A percentile compares a stretch with the other conserved stretches of the same genome.
Conservation (phyloP, 495 filamentous ascomycete species). For the Podospora comata region DNA sequence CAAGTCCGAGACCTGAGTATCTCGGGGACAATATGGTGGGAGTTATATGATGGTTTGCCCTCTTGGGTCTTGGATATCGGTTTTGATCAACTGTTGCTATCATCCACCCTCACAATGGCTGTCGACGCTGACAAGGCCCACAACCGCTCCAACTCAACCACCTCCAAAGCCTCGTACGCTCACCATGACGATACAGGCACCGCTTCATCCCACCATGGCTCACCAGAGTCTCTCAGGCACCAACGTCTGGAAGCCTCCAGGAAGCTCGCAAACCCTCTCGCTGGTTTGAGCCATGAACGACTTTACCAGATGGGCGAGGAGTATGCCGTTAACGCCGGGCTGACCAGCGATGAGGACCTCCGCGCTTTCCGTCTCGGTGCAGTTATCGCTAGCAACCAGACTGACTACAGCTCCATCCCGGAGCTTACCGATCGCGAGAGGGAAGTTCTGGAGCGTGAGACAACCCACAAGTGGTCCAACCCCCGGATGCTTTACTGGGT, state of each 20-base stretch:
- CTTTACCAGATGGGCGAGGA: conserved; percentile 60
- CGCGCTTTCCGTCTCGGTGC: conserved; percentile 71
- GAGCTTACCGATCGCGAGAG: conserved; percentile 57
- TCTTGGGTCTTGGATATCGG: not conserved
- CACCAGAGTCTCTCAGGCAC: conserved; percentile 3
- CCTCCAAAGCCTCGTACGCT: conserved; percentile 8
- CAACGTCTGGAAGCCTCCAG: conserved; percentile 31
- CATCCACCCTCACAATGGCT: not conserved
- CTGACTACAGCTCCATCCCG: conserved; percentile 50
- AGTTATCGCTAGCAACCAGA: conserved; percentile 50
- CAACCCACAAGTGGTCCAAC: conserved; percentile 69
- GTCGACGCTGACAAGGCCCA: not conserved
- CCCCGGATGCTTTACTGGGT: conserved; percentile 65
- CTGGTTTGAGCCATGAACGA: conserved; percentile 57
- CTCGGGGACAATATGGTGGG: not conserved
- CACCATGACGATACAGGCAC: conserved; percentile 6
- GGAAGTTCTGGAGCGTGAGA: conserved; percentile 58
- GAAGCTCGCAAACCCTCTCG: conserved; percentile 65
- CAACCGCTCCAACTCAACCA: not conserved
- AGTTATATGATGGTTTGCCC: not conserved
- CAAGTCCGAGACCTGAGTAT: not conserved
- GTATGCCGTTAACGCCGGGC: conserved; percentile 61
- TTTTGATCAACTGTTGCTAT: not conserved
- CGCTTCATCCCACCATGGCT: not conserved
- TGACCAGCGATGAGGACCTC: conserved; percentile 62